Percentiles rank a stretch among this genome's conserved stretches.
These are phyloP conservation scores for Pyronema omphalodes DNA, from an alignment of 495 filamentous ascomycete genomes.

Conservation along the genomic window DNA sequence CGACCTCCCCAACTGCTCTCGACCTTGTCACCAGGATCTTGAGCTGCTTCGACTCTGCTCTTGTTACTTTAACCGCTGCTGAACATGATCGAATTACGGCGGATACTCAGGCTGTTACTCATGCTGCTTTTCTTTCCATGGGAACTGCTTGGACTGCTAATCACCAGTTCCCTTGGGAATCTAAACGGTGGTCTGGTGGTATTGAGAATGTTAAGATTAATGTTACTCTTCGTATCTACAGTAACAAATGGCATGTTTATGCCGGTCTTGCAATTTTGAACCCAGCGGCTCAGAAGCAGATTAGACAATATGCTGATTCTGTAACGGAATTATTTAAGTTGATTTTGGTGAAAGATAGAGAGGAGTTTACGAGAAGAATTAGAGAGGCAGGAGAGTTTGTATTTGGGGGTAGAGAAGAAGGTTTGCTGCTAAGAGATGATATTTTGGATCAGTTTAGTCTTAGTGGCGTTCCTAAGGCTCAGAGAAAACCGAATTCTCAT, in stretches of 20 bases:
- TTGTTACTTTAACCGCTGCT: conserved; percentile 67
- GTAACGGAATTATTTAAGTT: conserved; percentile 93
- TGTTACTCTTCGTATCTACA: conserved; percentile 87
- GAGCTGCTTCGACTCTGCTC: conserved; percentile 59
- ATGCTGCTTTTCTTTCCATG: conserved; percentile 94
- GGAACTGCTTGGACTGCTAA: conserved; percentile 90
- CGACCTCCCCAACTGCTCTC: conserved; percentile 49
- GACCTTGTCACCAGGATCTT: conserved; percentile 62
- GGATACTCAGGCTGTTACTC: conserved; percentile 93
- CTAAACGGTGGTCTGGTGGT: conserved; percentile 76
- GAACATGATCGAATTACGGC: conserved; percentile 93
- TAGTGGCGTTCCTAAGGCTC: conserved; percentile 39
- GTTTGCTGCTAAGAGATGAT: conserved; percentile 56
- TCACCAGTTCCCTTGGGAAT: conserved; percentile 88
- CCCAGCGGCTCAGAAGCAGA: conserved; percentile 75
- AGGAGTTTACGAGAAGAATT: conserved; percentile 66
- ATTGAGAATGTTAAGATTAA: conserved; percentile 99
- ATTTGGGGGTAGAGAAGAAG: conserved; percentile 43
- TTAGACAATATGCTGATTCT: conserved; percentile 76
- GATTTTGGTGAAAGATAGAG: conserved; percentile 67
- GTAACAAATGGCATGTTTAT: conserved; percentile 98
- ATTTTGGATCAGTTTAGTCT: conserved; percentile 77
- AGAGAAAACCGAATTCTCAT: conserved; percentile 67
- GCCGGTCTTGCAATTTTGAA: conserved; percentile 94
- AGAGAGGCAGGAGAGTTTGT: conserved; percentile 62